phyloP scores from a whole-genome alignment of 148 eudicot genomes.

The Rhododendron molle region DNA sequence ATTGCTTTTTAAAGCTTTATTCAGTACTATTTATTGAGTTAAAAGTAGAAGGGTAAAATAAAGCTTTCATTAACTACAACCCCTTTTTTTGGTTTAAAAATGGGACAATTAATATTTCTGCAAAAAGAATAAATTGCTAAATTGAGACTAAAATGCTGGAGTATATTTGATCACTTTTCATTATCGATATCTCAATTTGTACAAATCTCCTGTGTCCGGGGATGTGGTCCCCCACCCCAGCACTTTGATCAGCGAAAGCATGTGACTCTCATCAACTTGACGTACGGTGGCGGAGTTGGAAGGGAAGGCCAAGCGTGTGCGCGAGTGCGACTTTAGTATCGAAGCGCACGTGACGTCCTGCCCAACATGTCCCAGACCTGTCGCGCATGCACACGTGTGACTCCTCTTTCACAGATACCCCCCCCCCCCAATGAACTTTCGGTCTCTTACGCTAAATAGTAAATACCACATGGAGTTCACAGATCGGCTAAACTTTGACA shows the following conservation, averaged over 20 bases:
- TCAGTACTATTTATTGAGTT: too few relatives aligned
- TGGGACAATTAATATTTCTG: too few relatives aligned
- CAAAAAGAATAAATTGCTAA: too few relatives aligned
- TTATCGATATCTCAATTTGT: too few relatives aligned
- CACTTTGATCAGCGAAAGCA: not conserved
- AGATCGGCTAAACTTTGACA: not conserved
- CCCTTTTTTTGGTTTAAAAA: too few relatives aligned
- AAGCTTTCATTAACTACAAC: too few relatives aligned
- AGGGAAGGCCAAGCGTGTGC: not conserved
- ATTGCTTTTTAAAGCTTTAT: too few relatives aligned
- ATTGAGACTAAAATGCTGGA: too few relatives aligned
- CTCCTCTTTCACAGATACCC: not conserved
- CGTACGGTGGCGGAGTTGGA: not conserved
- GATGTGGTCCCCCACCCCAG: not conserved
- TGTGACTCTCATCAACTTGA: not conserved
- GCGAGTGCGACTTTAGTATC: not conserved
- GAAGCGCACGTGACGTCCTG: conserved; percentile 15
- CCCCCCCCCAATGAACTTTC: not conserved
- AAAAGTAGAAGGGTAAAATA: too few relatives aligned
- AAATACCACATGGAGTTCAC: not conserved
- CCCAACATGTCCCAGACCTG: conserved; percentile 18
- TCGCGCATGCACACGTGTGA: conserved; percentile 25
- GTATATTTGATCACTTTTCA: too few relatives aligned
- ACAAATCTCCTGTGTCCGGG: not conserved
- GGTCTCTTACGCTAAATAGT: not conserved